phyloP scores from a whole-genome alignment of 192 early-diverging fungal genomes.

The Lobosporangium transversale region DNA sequence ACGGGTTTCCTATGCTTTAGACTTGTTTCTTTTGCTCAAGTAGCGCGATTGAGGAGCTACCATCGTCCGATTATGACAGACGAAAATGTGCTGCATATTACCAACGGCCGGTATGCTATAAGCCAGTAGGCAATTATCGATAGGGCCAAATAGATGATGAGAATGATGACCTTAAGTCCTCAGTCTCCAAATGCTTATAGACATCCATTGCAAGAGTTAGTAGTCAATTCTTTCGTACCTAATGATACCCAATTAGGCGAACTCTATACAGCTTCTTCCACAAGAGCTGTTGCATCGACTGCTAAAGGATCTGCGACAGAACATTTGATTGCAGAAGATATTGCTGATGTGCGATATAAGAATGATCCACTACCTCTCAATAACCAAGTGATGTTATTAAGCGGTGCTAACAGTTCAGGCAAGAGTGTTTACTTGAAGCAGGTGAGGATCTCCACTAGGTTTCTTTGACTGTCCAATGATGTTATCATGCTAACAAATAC shows the following conservation, averaged over 20 bases:
- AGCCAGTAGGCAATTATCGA: too few relatives aligned
- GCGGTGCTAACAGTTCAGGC: conserved; percentile 88
- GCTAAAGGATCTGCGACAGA: background rate
- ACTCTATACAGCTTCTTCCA: background rate
- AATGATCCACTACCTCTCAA: background rate
- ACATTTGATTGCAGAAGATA: background rate
- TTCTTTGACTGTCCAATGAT: background rate
- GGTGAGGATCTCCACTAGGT: conserved; percentile 11
- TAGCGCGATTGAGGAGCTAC: conserved; percentile 66
- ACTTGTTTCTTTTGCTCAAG: conserved; percentile 69
- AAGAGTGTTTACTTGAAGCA: conserved; percentile 82
- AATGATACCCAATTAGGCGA: conserved; percentile 73
- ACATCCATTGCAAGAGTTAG: conserved; percentile 73
- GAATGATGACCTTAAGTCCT: too few relatives aligned
- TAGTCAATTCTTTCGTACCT: conserved; percentile 70
- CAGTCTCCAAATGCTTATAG: too few relatives aligned
- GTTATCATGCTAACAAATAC: background rate
- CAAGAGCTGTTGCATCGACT: background rate
- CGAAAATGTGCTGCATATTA: conserved; percentile 66
- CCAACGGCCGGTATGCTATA: conserved; percentile 68
- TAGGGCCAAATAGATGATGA: too few relatives aligned
- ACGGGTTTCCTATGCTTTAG: conserved; percentile 53
- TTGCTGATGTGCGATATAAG: background rate
- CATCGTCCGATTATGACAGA: conserved; percentile 63
- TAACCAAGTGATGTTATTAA: conserved; percentile 70